A percentile compares a stretch with the other conserved stretches of the same genome.
Conservation (phyloP, 805 yeast species). For the Candida takata region DNA sequence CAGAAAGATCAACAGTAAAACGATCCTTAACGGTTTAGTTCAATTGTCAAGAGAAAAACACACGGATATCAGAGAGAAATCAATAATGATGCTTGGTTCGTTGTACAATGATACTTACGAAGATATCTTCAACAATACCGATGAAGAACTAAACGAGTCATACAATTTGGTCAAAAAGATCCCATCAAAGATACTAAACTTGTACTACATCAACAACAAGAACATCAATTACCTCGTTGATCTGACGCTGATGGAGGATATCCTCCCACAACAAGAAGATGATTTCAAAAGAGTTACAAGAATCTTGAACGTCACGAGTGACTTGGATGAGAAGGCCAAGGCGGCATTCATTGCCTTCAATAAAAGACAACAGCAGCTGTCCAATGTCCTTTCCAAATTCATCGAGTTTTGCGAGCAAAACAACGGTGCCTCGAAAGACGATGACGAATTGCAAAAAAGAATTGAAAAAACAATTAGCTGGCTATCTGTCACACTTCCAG, state of each 20-base stretch:
- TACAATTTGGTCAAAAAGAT: conserved; percentile 33
- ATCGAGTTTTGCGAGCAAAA: conserved; percentile 42
- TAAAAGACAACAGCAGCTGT: conserved; percentile 57
- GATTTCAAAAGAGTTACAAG: conserved; percentile 44
- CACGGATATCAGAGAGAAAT: conserved; percentile 51
- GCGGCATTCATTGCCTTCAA: conserved; percentile 63
- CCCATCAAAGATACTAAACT: conserved; percentile 58
- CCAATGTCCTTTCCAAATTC: conserved; percentile 43
- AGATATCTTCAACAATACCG: conserved; percentile 17
- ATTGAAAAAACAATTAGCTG: conserved; percentile 52
- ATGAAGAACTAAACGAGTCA: conserved; percentile 16
- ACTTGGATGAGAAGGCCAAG: conserved; percentile 50
- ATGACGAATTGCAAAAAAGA: conserved; percentile 26
- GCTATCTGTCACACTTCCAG: conserved; percentile 55
- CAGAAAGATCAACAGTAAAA: conserved; percentile 37
- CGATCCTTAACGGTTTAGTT: conserved; percentile 46
- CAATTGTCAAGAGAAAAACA: conserved; percentile 70
- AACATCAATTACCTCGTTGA: conserved; percentile 64
- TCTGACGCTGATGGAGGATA: conserved; percentile 45
- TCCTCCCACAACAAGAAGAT: conserved; percentile 50
- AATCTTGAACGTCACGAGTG: conserved; percentile 39
- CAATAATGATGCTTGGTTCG: conserved; percentile 47
- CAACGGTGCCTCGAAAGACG: conserved; percentile 26
- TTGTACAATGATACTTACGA: conserved; percentile 44
- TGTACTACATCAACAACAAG: conserved; percentile 68